Evolutionary conservation across 768 basidiomycete genomes (phyloP).

Genomic region (Floccularia luteovirens): DNA sequence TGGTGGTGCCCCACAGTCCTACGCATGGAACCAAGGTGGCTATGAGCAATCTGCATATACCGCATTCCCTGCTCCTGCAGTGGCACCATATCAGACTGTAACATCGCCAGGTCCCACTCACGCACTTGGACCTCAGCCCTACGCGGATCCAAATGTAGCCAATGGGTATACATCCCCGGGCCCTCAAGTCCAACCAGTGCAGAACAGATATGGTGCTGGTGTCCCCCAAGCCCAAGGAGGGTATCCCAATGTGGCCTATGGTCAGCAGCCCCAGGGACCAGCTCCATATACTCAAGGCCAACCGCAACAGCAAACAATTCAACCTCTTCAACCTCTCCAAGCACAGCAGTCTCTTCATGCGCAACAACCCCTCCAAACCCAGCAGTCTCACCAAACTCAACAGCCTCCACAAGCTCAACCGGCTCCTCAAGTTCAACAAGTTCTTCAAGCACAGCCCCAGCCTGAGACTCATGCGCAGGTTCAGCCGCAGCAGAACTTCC

Average conservation of each 20-base stretch:
- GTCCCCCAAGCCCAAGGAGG: slow-evolving; percentile 21
- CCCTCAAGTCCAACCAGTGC: slow-evolving; percentile 16
- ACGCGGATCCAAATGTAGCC: too few relatives aligned
- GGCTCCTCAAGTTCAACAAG: slow-evolving; percentile 5
- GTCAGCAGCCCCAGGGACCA: slow-evolving; percentile 31
- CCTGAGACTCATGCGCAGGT: slow-evolving; percentile 14
- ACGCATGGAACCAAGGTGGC: slow-evolving; percentile 41
- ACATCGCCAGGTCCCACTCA: not conserved
- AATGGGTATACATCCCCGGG: too few relatives aligned
- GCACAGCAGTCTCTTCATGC: too few relatives aligned
- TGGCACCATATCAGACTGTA: not conserved
- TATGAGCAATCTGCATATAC: slow-evolving; percentile 39
- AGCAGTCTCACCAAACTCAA: slow-evolving; percentile 7
- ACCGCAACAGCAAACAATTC: slow-evolving; percentile 8
- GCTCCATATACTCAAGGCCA: slow-evolving; percentile 23
- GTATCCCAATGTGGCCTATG: slow-evolving; percentile 24
- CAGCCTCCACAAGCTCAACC: slow-evolving; percentile 8
- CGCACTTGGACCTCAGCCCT: slow-evolving; percentile 1
- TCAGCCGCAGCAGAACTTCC: slow-evolving; percentile 11
- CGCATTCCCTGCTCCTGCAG: slow-evolving; percentile 10
- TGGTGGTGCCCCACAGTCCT: slow-evolving; percentile 24
- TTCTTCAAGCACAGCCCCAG: slow-evolving; percentile 10
- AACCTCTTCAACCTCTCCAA: slow-evolving; percentile 4
- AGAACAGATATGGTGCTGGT: slow-evolving; percentile 15
- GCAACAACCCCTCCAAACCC: slow-evolving; percentile 9